Evolutionary conservation across 306 rosid genomes (phyloP).

Genomic region (Prinsepia uniflora): DNA sequence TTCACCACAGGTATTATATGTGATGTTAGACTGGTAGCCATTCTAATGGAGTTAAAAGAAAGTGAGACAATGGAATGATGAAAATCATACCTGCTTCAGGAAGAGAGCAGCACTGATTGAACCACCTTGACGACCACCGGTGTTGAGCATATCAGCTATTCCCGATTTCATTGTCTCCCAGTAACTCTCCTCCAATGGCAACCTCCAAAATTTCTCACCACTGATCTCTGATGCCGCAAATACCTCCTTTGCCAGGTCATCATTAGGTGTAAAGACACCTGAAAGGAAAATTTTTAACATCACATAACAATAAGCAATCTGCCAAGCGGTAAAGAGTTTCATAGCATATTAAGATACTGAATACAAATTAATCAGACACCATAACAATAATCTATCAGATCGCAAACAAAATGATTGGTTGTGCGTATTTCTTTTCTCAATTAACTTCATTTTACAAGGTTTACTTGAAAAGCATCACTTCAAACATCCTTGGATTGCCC

Average conservation of each 20-base stretch:
- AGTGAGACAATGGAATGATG: slow-evolving; percentile 7
- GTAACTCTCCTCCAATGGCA: slow-evolving; percentile 96
- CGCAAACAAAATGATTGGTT: background rate
- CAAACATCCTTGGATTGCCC: too few species aligned
- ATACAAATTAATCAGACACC: background rate
- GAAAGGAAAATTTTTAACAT: slow-evolving; percentile 23
- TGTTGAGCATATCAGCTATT: slow-evolving; percentile 93
- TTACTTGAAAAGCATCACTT: too few species aligned
- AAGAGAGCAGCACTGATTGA: slow-evolving; percentile 92
- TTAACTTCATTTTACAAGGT: too few species aligned
- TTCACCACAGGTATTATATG: too few species aligned
- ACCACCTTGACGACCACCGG: slow-evolving; percentile 84
- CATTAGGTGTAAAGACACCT: slow-evolving; percentile 93
- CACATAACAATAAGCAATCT: background rate
- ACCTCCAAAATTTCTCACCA: slow-evolving; percentile 94
- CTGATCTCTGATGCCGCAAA: slow-evolving; percentile 70
- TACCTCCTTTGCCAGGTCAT: slow-evolving; percentile 89
- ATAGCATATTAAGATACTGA: background rate
- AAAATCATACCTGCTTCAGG: slow-evolving; percentile 68
- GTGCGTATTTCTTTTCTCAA: background rate
- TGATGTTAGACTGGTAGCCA: too few species aligned
- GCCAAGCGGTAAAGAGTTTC: background rate
- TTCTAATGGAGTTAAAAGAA: background rate
- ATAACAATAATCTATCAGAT: background rate
- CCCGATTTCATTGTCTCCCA: slow-evolving; percentile 98